phyloP scores from a whole-genome alignment of 2,329 filamentous ascomycete genomes.

The Didymellaceae sp. region DNA sequence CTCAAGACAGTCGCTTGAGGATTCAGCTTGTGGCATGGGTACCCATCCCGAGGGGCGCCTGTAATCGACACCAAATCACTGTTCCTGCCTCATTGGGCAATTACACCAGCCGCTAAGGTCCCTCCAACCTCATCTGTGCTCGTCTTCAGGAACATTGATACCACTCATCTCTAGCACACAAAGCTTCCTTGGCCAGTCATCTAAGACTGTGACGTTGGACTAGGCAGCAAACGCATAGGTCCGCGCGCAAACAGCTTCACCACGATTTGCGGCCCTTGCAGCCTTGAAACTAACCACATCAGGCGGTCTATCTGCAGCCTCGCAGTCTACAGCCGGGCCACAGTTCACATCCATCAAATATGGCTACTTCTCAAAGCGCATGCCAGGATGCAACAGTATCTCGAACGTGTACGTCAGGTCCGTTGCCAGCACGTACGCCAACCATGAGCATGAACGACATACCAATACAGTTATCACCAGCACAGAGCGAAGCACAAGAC shows the following conservation, averaged over 20 bases:
- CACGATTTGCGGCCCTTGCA: slow-evolving; percentile 8
- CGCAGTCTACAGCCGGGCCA: not conserved
- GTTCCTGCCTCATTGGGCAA: slow-evolving; percentile 16
- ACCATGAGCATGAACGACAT: slow-evolving; percentile 19
- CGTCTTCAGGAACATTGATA: not conserved
- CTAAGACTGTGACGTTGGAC: not conserved
- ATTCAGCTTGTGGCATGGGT: slow-evolving; percentile 13
- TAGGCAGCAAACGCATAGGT: slow-evolving; percentile 8
- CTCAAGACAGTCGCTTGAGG: slow-evolving; percentile 1
- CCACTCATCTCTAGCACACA: not conserved
- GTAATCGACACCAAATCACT: slow-evolving; percentile 6
- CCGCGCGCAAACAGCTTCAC: not conserved
- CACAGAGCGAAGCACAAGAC: slow-evolving; percentile 33
- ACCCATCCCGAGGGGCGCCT: slow-evolving; percentile 19
- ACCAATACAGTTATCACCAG: slow-evolving; percentile 5
- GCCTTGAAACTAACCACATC: slow-evolving; percentile 10
- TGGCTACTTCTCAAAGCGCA: not conserved
- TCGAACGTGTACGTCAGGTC: too few species aligned
- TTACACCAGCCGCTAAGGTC: slow-evolving; percentile 9
- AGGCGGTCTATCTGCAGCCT: slow-evolving; percentile 5
- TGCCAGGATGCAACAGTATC: too few species aligned
- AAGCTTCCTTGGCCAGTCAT: not conserved
- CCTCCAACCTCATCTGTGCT: slow-evolving; percentile 10
- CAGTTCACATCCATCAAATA: not conserved
- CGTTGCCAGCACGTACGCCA: too few species aligned